Percentiles rank a stretch among this genome's conserved stretches.
These are phyloP conservation scores for Gliomastix tumulicola DNA, from an alignment of 2,329 filamentous ascomycete genomes.

Conservation along the genomic window DNA sequence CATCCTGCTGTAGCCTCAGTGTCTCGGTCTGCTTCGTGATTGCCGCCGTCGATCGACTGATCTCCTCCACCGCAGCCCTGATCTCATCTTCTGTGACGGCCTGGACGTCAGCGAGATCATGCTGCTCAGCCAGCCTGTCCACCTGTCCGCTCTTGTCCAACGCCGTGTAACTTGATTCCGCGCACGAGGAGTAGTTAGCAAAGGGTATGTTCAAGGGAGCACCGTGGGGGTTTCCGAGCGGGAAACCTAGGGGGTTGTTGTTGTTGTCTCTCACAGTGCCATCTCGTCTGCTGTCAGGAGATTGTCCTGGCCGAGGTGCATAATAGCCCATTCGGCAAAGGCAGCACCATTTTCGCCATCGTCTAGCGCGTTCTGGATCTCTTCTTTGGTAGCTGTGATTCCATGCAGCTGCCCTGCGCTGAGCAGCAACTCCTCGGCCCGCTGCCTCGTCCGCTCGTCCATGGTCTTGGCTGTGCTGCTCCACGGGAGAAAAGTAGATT, in stretches of 20 bases:
- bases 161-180: slow-evolving; percentile 36
- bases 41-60: slow-evolving; percentile 56
- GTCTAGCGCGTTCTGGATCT: slow-evolving; percentile 26
- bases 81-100: slow-evolving; percentile 54
- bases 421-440: slow-evolving; percentile 23
- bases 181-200: slow-evolving; percentile 6
- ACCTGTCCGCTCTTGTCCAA: slow-evolving; percentile 41
- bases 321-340: slow-evolving; percentile 39
- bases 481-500: no score
- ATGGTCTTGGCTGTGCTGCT: no score
- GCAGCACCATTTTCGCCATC: slow-evolving; percentile 23
- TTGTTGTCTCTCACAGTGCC: slow-evolving; percentile 44
- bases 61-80: slow-evolving; percentile 51
- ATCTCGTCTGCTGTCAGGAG: slow-evolving; percentile 48
- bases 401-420: slow-evolving; percentile 21
- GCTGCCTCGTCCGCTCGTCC: slow-evolving; percentile 15
- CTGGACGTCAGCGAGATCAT: slow-evolving; percentile 39
- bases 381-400: slow-evolving; percentile 22
- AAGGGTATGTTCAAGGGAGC: background rate
- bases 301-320: slow-evolving; percentile 41
- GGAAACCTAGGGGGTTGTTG: no score
- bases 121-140: slow-evolving; percentile 33
- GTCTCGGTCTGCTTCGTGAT: slow-evolving; percentile 59
- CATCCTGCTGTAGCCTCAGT: slow-evolving; percentile 54
- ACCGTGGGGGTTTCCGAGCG: slow-evolving; percentile 2